Percentiles rank a stretch among this genome's conserved stretches.
phyloP scores from a whole-genome alignment of 148 eudicot genomes.

The Chenopodium berlandieri region DNA sequence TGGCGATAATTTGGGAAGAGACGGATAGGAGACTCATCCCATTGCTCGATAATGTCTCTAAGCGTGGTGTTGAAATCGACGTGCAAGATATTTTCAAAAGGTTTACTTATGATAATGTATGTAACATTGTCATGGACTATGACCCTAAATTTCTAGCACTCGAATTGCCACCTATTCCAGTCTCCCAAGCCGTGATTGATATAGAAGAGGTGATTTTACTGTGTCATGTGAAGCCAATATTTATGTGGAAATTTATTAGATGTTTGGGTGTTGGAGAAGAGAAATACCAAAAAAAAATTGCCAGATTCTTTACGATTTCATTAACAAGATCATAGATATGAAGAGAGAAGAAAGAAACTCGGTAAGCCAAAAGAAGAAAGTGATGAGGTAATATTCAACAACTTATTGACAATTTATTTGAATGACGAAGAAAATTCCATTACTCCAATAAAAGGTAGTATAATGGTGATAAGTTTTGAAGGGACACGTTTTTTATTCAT shows the following conservation, averaged over 20 bases:
- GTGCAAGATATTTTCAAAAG: conserved; percentile 53
- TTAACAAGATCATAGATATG: conserved; percentile 18
- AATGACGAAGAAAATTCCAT: conserved; percentile 12
- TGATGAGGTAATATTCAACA: conserved; percentile 21
- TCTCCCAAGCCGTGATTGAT: conserved; percentile 37
- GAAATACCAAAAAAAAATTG: conserved; percentile 18
- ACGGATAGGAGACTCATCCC: conserved; percentile 34
- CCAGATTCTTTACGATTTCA: conserved; percentile 27
- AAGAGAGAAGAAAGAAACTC: conserved; percentile 24
- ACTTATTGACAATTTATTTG: conserved; percentile 37
- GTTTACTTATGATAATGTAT: conserved; percentile 39
- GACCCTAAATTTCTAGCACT: conserved; percentile 41
- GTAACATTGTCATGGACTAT: conserved; percentile 36
- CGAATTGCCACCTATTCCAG: conserved; percentile 27
- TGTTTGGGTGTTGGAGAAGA: conserved; percentile 56
- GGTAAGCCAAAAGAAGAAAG: background rate
- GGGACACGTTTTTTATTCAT: conserved; percentile 24
- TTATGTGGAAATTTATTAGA: conserved; percentile 47
- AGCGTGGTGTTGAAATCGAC: conserved; percentile 37
- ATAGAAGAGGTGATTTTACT: conserved; percentile 31
- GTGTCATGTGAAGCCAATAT: conserved; percentile 37
- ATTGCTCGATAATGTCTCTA: conserved; percentile 30
- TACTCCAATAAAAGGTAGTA: background rate
- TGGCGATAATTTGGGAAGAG: conserved; percentile 20
- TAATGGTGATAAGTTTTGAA: conserved; percentile 12